These are phyloP conservation scores for Torulaspora delbrueckii DNA, from an alignment of 805 yeast genomes.

Conservation along the genomic window DNA sequence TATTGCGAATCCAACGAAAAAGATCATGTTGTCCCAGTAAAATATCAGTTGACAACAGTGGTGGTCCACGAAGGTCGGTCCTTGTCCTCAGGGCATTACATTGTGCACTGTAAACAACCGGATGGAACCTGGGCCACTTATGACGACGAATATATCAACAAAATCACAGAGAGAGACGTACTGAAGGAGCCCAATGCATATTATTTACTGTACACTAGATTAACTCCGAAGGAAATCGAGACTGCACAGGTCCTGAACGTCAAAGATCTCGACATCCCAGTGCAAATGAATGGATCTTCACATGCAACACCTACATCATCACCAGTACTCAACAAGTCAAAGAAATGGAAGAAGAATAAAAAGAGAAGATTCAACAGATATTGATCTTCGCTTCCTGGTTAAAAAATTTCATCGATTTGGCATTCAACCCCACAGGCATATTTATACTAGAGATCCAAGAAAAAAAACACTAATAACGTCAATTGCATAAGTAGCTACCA, in stretches of 20 bases:
- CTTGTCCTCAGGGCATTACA: constrained; percentile 87
- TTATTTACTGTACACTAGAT: constrained; percentile 75
- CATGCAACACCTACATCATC: constrained; percentile 16
- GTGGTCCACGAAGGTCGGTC: constrained; percentile 94
- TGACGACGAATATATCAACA: constrained; percentile 85
- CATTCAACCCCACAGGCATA: constrained; percentile 2
- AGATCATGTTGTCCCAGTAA: constrained; percentile 38
- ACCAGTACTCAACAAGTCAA: constrained; percentile 13
- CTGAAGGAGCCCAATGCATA: constrained; percentile 85
- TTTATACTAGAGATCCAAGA: constrained; percentile 2
- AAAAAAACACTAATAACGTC: constrained; percentile 1
- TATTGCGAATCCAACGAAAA: constrained; percentile 42
- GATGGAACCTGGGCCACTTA: constrained; percentile 90
- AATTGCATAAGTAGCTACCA: neutral
- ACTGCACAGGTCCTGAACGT: constrained; percentile 8
- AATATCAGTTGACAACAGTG: constrained; percentile 73
- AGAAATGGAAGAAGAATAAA: constrained; percentile 30
- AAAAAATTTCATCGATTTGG: neutral
- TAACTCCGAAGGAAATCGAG: constrained; percentile 51
- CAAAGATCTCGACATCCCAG: constrained; percentile 19
- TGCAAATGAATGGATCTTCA: constrained; percentile 8
- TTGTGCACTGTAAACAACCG: constrained; percentile 87
- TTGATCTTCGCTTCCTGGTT: neutral
- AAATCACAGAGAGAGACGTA: constrained; percentile 65
- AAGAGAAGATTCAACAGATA: constrained; percentile 28